Conservation (phyloP, 345 rosid species). For the Hirschfeldia incana region DNA sequence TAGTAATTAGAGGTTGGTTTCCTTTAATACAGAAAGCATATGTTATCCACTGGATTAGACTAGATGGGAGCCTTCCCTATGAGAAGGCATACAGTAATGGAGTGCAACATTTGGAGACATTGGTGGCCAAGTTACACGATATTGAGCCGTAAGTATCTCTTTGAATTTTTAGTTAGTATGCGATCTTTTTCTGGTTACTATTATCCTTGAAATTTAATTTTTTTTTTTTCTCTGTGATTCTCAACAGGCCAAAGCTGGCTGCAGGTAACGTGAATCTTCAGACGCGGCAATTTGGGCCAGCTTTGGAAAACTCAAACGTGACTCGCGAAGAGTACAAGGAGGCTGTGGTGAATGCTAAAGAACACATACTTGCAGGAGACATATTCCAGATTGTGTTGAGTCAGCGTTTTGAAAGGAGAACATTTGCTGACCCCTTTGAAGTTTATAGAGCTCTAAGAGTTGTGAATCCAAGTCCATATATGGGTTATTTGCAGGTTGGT, state of each 20-base stretch:
- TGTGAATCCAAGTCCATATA: conserved; percentile 93
- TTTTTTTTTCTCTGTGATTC: conserved; percentile 2
- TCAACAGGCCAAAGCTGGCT: conserved; percentile 69
- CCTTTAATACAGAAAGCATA: conserved; percentile 51
- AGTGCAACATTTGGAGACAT: conserved; percentile 45
- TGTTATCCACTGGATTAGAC: conserved; percentile 68
- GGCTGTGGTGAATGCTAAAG: conserved; percentile 75
- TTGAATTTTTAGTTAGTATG: conserved; percentile 12
- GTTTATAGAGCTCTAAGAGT: conserved; percentile 83
- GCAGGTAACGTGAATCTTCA: conserved; percentile 60
- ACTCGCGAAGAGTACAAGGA: conserved; percentile 64
- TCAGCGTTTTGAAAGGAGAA: conserved; percentile 84
- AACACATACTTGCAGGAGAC: conserved; percentile 85
- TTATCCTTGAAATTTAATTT: neutral
- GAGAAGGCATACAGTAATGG: conserved; percentile 65
- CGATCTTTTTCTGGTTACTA: neutral
- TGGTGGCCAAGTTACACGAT: conserved; percentile 55
- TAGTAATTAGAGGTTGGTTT: neutral
- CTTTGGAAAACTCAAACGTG: conserved; percentile 64
- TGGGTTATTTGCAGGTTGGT: conserved; percentile 83
- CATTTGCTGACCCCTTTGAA: conserved; percentile 91
- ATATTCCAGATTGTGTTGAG: conserved; percentile 85
- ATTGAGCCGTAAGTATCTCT: conserved; percentile 47
- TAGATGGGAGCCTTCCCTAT: conserved; percentile 50
- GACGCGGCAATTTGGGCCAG: conserved; percentile 64